These are phyloP conservation scores for Musa troglodytarum DNA, from an alignment of 176 grass and related monocot species.

Conservation along the genomic window DNA sequence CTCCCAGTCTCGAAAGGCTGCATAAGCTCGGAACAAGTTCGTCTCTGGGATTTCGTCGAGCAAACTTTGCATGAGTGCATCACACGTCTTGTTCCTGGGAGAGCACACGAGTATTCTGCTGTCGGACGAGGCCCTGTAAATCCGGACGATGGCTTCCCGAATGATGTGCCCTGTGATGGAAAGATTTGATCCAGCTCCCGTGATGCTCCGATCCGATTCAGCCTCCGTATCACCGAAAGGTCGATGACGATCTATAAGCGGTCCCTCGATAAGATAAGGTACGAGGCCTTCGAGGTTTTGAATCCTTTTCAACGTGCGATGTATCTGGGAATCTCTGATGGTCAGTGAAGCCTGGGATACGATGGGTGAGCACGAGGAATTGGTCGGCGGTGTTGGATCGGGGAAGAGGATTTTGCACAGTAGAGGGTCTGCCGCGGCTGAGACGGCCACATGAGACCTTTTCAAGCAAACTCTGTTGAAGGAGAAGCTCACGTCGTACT, in stretches of 20 bases:
- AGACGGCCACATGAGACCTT: constrained; percentile 23
- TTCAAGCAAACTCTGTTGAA: constrained; percentile 38
- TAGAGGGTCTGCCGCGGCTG: constrained; percentile 18
- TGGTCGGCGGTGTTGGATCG: background rate
- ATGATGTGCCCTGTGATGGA: constrained; percentile 2
- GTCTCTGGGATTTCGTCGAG: background rate
- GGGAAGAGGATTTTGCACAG: constrained; percentile 30
- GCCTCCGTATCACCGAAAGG: too few species aligned
- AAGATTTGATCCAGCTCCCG: background rate
- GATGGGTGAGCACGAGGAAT: background rate
- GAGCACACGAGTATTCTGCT: constrained; percentile 25
- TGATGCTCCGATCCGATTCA: background rate
- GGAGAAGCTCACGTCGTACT: constrained; percentile 31
- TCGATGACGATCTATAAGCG: background rate
- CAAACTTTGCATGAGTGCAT: constrained; percentile 7
- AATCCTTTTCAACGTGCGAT: constrained; percentile 1
- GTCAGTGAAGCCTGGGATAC: background rate
- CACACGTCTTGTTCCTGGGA: constrained; percentile 24
- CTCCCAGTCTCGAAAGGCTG: constrained; percentile 24
- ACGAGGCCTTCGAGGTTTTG: constrained; percentile 18
- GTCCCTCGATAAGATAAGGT: constrained; percentile 31
- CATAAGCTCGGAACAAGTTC: constrained; percentile 32
- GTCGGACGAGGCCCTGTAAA: background rate
- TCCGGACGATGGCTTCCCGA: constrained; percentile 15
- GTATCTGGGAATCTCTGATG: background rate